A percentile compares a stretch with the other conserved stretches of the same genome.
These are phyloP conservation scores for Penicillium riverlandense DNA, from an alignment of 495 filamentous ascomycete genomes.

Conservation along the genomic window DNA sequence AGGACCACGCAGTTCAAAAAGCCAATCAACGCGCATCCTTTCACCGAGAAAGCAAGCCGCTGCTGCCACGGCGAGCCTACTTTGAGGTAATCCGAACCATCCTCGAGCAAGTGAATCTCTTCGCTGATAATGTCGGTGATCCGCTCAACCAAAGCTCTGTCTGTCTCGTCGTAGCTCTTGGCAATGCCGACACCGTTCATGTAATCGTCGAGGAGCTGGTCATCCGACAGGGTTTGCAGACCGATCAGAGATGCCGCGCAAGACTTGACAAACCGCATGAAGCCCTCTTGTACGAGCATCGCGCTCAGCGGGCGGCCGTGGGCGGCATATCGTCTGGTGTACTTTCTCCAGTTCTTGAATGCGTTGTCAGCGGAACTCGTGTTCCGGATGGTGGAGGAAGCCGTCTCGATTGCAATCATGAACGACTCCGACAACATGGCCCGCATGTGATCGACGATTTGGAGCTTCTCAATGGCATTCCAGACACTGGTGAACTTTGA, in stretches of 20 bases:
- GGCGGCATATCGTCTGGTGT: slow-evolving; percentile 71
- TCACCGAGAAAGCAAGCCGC: slow-evolving; percentile 75
- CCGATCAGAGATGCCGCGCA: slow-evolving; percentile 64
- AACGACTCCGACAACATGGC: slow-evolving; percentile 74
- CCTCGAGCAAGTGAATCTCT: slow-evolving; percentile 79
- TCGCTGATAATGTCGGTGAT: slow-evolving; percentile 70
- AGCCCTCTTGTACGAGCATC: slow-evolving; percentile 83
- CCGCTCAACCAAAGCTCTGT: slow-evolving; percentile 50
- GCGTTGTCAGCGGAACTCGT: slow-evolving; percentile 37
- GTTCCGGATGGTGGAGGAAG: slow-evolving; percentile 77
- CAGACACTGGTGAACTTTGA: slow-evolving; percentile 73
- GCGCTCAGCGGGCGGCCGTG: slow-evolving; percentile 76
- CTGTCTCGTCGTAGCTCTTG: slow-evolving; percentile 35
- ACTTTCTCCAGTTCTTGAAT: slow-evolving; percentile 73
- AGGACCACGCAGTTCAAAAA: slow-evolving; percentile 79
- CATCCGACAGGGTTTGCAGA: slow-evolving; percentile 47
- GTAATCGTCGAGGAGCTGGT: slow-evolving; percentile 70
- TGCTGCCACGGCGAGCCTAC: slow-evolving; percentile 84
- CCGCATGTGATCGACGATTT: slow-evolving; percentile 60
- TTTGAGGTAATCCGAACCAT: slow-evolving; percentile 79
- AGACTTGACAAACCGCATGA: slow-evolving; percentile 76
- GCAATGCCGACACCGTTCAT: slow-evolving; percentile 47
- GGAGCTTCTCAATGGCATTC: slow-evolving; percentile 60
- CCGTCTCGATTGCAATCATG: slow-evolving; percentile 73
- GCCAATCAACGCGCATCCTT: slow-evolving; percentile 70